Conservation (phyloP, 495 filamentous ascomycete genomes). For the Geopyxis carbonaria region DNA sequence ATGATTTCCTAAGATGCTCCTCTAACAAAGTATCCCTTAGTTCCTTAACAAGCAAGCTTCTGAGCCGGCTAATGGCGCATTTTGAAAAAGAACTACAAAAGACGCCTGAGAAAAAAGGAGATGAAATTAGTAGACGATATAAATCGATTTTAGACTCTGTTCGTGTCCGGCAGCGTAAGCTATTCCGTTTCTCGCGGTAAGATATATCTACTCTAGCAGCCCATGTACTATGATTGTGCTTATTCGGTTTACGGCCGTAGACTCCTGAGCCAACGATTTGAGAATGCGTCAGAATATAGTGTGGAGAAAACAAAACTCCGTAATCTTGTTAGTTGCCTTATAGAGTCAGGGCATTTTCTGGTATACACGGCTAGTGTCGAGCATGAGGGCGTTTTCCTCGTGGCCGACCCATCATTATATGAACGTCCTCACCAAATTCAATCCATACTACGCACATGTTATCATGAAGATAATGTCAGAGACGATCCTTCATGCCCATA, state of each 20-base stretch:
- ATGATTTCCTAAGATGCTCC: neutral
- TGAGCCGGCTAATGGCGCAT: slow-evolving; percentile 68
- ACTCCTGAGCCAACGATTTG: slow-evolving; percentile 77
- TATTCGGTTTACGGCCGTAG: slow-evolving; percentile 43
- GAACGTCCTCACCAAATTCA: slow-evolving; percentile 62
- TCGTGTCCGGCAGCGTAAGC: slow-evolving; percentile 77
- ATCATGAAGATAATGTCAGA: slow-evolving; percentile 50
- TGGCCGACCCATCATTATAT: slow-evolving; percentile 65
- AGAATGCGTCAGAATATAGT: slow-evolving; percentile 90
- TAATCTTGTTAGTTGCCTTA: slow-evolving; percentile 63
- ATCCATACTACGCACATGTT: slow-evolving; percentile 71
- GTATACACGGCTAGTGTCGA: slow-evolving; percentile 47
- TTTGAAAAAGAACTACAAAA: slow-evolving; percentile 83
- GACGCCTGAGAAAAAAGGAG: slow-evolving; percentile 59
- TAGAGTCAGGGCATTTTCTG: slow-evolving; percentile 73
- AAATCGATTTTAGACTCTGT: slow-evolving; percentile 90
- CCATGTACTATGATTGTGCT: slow-evolving; percentile 32
- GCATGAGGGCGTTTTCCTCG: slow-evolving; percentile 59
- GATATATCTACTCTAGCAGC: neutral
- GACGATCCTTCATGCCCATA: slow-evolving; percentile 67
- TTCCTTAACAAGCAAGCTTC: slow-evolving; percentile 75
- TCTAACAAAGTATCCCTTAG: slow-evolving; percentile 26
- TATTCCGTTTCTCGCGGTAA: slow-evolving; percentile 40
- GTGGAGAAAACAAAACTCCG: slow-evolving; percentile 50
- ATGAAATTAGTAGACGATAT: slow-evolving; percentile 91